Base-by-base conservation (phyloP, 2,329 filamentous ascomycete genomes). In the Aureobasidium sp. region DNA sequence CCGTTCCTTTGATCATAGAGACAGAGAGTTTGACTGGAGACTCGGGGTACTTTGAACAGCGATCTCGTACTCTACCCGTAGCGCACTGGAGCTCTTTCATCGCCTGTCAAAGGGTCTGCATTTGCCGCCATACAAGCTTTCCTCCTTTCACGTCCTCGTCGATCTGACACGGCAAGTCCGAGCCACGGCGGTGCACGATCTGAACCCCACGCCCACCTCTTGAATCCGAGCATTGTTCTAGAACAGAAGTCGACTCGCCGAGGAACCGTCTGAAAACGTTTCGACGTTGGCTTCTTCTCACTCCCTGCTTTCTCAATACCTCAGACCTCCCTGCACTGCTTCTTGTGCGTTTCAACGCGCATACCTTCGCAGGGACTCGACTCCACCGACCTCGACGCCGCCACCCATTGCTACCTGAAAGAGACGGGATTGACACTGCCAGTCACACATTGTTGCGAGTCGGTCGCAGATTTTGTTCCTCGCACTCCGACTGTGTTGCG, bases 191-290 rank as follows among this genome's bases (percentile, higher is more conserved):
- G 8, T 25, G 21, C 22, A 19, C 21, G 30, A 22, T 35, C 16
- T 34, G 35, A 51, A 51, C 48, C 48, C 48, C 48, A 50, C 45
- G 45, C 45, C 12, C 44, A 22, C 34, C 34, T 49, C 45, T 38
- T 10, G 22, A 49, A 14, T 39, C 16, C 34, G 44, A 37, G 14
- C 29, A 19, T 32, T 37, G 48, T 51, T 51, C 48, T 51, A 51
- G 48, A 51, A 51, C 37, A 48, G 41, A 45, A 34, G 14, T 39
- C 35, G 32, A 34, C 45, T 32, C 37, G 48, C 27, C 48, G 48
- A 51, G 47, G 32, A 32, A 16, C 24, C 44, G 37, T 51, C 37
- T 21, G 16, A 37, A 41, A 37, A 35, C 48, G 48, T 51, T 51
- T 41, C 27, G 47, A 51, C 35, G 45, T 50, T 39, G 14, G 19